Base-by-base conservation (phyloP, 257 asterid genomes). In the Nicotiana otophora region DNA sequence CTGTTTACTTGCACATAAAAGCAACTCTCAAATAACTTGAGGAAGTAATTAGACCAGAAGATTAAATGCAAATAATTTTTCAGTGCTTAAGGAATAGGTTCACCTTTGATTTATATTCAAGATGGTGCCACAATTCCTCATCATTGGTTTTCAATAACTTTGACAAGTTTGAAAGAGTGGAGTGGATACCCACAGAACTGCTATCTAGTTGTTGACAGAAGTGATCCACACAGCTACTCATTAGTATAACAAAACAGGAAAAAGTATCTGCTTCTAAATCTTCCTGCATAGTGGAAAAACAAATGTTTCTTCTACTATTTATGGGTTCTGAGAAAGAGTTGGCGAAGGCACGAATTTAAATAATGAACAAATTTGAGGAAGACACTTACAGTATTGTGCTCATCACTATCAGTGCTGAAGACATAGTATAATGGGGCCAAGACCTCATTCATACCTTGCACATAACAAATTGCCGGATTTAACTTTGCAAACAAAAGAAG, bases 391-490 rank as follows among this genome's bases (percentile, higher is more conserved):
- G 76, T 31, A 42, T 81, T 84, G 34, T 36, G 78, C 65, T 81
- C 61, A 39, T 81, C 60, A 9, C 57, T 10, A 62, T 81, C 87
- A 5, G 84, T 28, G 80, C 82, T 81, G 79, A 84, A 76, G 28
- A 84, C 81, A 55, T 74, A 81, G 77, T 81, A 81, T 0, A 81
- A 64, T 55, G 84, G 87, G 20, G 84, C 84, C 39, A 84, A 81
- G 76, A 84, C 76, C 48, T 81, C 87, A 75, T 81, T 81, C 87
- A 81, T 84, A 76, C 87, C 84, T 84, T 84, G 87, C 58, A 81
- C 84, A 81, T 84, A 84, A 23, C 76, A 26, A 34, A 81, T 81
- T 64, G 78, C 87, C 7, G 87, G 87, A 76, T 84, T 84, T 57
- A 81, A 72, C 65, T 84, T 84, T 36, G 87, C 87, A 54, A 65